These are phyloP conservation scores for Pythium pyrilobum DNA, from an alignment of 352 stramenopile species.

Conservation along the genomic window DNA sequence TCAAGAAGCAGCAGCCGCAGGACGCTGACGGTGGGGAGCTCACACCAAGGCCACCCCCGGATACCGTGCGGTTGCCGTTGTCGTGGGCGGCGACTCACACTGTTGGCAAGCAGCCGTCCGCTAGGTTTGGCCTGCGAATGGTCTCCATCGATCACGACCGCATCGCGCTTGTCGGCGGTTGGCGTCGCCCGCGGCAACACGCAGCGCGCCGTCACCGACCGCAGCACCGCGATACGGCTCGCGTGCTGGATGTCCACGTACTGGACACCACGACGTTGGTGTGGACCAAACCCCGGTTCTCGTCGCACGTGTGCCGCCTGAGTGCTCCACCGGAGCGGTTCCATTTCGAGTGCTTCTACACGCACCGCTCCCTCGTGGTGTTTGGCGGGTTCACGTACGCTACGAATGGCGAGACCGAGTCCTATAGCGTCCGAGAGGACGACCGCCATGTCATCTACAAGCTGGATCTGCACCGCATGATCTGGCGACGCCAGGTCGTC, in stretches of 20 bases:
- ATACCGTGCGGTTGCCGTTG: background rate
- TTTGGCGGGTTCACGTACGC: slow-evolving; percentile 19
- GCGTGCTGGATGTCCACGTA: slow-evolving; percentile 10
- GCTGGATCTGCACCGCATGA: slow-evolving; percentile 57
- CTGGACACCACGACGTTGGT: slow-evolving; percentile 22
- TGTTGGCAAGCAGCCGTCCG: slow-evolving; percentile 41
- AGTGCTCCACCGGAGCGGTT: slow-evolving; percentile 16
- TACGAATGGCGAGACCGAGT: slow-evolving; percentile 15
- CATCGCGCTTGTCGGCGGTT: slow-evolving; percentile 16
- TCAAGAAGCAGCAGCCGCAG: background rate
- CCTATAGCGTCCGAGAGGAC: background rate
- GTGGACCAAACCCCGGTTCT: slow-evolving; percentile 23
- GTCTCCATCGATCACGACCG: slow-evolving; percentile 13
- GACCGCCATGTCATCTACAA: slow-evolving; percentile 39
- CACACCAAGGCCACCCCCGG: background rate
- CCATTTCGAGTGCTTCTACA: slow-evolving; percentile 20
- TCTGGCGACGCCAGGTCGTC: slow-evolving; percentile 50
- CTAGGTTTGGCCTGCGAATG: slow-evolving; percentile 42
- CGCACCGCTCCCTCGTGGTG: slow-evolving; percentile 9
- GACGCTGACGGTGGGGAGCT: too few relatives aligned
- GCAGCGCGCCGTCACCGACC: background rate
- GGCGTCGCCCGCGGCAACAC: background rate
- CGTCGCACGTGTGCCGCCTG: slow-evolving; percentile 15
- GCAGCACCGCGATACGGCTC: background rate
- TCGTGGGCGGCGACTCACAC: slow-evolving; percentile 38